Percentiles rank a stretch among this genome's conserved stretches.
These are phyloP conservation scores for Hymenoscyphus fructigenus DNA, from an alignment of 2,329 filamentous ascomycete genomes.

Conservation along the genomic window DNA sequence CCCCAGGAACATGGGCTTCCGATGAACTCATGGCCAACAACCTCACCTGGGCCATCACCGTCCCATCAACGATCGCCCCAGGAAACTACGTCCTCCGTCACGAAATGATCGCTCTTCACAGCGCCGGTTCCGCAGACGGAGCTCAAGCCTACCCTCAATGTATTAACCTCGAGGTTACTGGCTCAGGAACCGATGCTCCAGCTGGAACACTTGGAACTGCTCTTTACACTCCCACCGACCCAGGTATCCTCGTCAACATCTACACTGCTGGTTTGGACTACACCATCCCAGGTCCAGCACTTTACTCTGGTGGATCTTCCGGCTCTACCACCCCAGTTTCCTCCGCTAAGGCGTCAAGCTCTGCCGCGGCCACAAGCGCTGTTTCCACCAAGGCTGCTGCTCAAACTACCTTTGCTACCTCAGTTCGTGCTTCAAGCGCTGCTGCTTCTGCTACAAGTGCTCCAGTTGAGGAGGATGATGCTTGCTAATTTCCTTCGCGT, in stretches of 20 bases:
- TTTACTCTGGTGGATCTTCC: slow-evolving; percentile 24
- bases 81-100: slow-evolving; percentile 55
- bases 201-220: slow-evolving; percentile 30
- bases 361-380: not conserved
- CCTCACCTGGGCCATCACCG: slow-evolving; percentile 49
- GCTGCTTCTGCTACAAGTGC: not conserved
- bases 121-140: slow-evolving; percentile 40
- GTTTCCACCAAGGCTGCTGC: not conserved
- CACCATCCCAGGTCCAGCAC: slow-evolving; percentile 41
- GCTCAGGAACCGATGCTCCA: slow-evolving; percentile 41
- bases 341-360: not conserved
- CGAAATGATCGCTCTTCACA: slow-evolving; percentile 44
- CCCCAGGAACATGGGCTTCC: slow-evolving; percentile 43
- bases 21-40: slow-evolving; percentile 52
- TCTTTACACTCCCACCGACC: slow-evolving; percentile 40
- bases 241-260: slow-evolving; percentile 48
- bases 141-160: slow-evolving; percentile 52
- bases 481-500: not conserved
- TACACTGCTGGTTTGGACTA: slow-evolving; percentile 38
- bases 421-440: not conserved
- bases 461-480: slow-evolving; percentile 5
- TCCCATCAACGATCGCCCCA: slow-evolving; percentile 43
- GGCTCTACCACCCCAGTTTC: slow-evolving; percentile 17
- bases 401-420: slow-evolving; percentile 2
- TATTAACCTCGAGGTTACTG: slow-evolving; percentile 48